phyloP scores from a whole-genome alignment of 225 moss, liverwort and hornwort genomes.

The Neckera pumila region DNA sequence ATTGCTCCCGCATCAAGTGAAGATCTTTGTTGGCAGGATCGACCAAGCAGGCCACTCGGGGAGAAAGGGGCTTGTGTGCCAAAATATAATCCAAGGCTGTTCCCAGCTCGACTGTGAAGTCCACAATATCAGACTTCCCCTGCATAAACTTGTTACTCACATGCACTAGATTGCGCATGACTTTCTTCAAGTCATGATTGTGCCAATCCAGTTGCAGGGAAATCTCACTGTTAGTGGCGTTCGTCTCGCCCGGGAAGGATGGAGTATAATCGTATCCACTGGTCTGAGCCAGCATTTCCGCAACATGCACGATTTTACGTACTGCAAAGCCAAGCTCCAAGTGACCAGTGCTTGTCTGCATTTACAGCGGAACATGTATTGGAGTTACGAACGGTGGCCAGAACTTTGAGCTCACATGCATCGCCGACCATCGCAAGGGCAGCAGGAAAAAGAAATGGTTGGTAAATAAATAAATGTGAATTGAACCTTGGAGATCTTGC shows the following conservation, averaged over 20 bases:
- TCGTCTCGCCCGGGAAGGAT: neutral
- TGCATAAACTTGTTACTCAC: constrained; percentile 49
- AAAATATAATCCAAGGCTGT: constrained; percentile 41
- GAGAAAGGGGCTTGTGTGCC: constrained; percentile 13
- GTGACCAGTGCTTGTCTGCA: constrained; percentile 44
- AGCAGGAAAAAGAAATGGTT: neutral
- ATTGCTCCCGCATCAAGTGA: constrained; percentile 17
- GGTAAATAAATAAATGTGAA: neutral
- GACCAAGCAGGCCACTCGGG: neutral
- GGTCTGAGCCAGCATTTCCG: constrained; percentile 58
- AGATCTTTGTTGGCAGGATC: constrained; percentile 20
- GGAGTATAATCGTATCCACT: constrained; percentile 43
- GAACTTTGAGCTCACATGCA: neutral
- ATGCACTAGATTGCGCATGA: constrained; percentile 35
- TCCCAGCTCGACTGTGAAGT: constrained; percentile 51
- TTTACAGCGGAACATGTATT: neutral
- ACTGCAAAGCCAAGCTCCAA: constrained; percentile 51
- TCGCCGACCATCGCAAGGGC: neutral
- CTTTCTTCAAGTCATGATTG: constrained; percentile 23
- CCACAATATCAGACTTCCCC: constrained; percentile 48
- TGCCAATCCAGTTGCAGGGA: constrained; percentile 49
- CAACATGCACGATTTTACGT: constrained; percentile 41
- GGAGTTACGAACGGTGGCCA: neutral
- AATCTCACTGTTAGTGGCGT: constrained; percentile 7
- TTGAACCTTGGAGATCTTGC: neutral